A percentile compares a stretch with the other conserved stretches of the same genome.
Conservation (phyloP, 2,329 filamentous ascomycete species). For the Cladobotryum mycophilum region DNA sequence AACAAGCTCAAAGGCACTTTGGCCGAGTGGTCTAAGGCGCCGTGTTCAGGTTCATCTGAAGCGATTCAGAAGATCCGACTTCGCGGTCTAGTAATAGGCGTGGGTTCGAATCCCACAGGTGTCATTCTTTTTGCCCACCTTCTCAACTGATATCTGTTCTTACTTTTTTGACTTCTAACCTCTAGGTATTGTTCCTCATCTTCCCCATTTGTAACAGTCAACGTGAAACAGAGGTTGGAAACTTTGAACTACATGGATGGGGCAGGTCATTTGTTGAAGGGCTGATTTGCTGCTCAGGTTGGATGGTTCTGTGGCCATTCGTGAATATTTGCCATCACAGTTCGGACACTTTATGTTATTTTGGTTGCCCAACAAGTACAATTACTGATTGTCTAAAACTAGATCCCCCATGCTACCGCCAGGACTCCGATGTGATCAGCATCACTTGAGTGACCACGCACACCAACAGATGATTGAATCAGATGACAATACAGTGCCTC, state of each 20-base stretch:
- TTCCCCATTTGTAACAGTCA: not conserved
- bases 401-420: too few species aligned
- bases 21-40: conserved; percentile 22
- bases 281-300: too few species aligned
- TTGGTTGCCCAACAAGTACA: too few species aligned
- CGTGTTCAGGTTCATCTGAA: conserved; percentile 14
- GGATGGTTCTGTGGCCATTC: too few species aligned
- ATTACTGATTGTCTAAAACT: too few species aligned
- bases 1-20: conserved; percentile 18
- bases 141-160: not conserved
- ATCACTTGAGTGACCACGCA: too few species aligned
- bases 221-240: too few species aligned
- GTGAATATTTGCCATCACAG: not conserved
- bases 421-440: too few species aligned
- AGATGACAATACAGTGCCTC: too few species aligned
- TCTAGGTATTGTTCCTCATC: not conserved
- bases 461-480: too few species aligned
- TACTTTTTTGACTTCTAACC: not conserved
- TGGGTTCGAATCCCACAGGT: conserved; percentile 28
- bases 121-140: conserved; percentile 14
- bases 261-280: too few species aligned
- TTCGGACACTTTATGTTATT: not conserved
- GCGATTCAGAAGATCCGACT: not conserved
- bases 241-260: too few species aligned
- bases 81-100: conserved; percentile 25